Evolutionary conservation across 176 grass and related monocot species (phyloP).

Genomic region (Oryza glaberrima): DNA sequence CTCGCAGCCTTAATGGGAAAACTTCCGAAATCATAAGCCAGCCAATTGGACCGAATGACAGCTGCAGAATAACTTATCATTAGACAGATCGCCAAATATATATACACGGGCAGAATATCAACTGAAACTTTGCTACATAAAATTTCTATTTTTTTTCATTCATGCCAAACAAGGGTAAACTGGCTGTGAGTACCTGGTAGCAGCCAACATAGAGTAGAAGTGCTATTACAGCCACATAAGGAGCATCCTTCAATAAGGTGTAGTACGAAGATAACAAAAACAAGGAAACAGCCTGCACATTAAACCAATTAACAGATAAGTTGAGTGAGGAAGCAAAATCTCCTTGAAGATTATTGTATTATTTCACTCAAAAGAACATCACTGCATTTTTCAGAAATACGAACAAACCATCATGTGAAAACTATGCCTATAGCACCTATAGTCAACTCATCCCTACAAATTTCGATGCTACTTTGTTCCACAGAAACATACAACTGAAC

Average conservation of each 20-base stretch:
- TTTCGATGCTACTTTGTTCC: background rate
- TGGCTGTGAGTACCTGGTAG: conserved; percentile 73
- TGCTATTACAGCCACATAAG: conserved; percentile 81
- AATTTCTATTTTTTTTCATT: background rate
- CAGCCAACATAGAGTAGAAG: conserved; percentile 93
- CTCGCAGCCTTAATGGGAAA: conserved; percentile 81
- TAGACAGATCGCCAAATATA: conserved; percentile 10
- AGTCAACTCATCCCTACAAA: background rate
- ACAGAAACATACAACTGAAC: background rate
- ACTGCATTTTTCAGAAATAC: background rate
- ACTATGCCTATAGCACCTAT: background rate
- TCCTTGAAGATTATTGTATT: conserved; percentile 4
- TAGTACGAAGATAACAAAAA: conserved; percentile 89
- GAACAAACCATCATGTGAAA: background rate
- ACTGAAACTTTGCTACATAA: conserved; percentile 16
- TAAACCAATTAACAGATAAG: conserved; percentile 11
- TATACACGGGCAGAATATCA: background rate
- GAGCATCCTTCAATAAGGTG: conserved; percentile 61
- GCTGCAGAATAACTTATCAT: conserved; percentile 54
- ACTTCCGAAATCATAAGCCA: conserved; percentile 99
- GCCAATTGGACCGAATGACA: conserved; percentile 95
- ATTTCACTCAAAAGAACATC: background rate
- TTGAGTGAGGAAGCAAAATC: conserved; percentile 17
- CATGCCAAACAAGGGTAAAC: conserved; percentile 1
- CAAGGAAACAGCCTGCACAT: conserved; percentile 75